Evolutionary conservation across 2,329 filamentous ascomycete genomes (phyloP).

Genomic region (Neopestalotiopsis rosae): DNA sequence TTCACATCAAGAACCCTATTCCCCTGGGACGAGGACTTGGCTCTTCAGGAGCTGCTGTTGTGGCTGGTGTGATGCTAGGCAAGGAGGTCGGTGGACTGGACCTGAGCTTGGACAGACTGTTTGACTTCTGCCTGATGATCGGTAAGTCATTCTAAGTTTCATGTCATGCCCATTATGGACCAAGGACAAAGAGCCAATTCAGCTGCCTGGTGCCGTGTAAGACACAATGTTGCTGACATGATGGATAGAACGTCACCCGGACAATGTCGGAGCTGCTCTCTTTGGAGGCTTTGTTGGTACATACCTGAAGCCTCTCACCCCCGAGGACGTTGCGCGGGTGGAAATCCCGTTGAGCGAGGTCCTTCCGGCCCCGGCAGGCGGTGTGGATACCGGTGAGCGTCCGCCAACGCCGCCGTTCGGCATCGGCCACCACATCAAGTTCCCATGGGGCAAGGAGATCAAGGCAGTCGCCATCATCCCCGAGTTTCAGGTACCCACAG

Average conservation of each 20-base stretch:
- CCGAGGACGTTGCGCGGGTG: conserved; percentile 85
- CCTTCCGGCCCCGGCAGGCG: conserved; percentile 86
- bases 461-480: conserved; percentile 97
- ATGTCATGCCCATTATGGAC: background rate
- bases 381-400: conserved; percentile 83
- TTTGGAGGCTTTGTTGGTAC: conserved; percentile 97
- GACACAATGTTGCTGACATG: conserved; percentile 19
- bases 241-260: conserved; percentile 77
- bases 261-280: conserved; percentile 93
- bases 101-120: conserved; percentile 79
- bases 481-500: conserved; percentile 94
- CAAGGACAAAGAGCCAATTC: background rate
- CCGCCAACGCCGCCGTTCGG: conserved; percentile 89
- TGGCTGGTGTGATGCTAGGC: conserved; percentile 90
- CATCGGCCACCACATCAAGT: conserved; percentile 96
- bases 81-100: conserved; percentile 85
- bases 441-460: conserved; percentile 91
- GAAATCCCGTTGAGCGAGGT: conserved; percentile 97
- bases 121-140: conserved; percentile 98
- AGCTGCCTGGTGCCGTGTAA: background rate
- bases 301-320: conserved; percentile 89
- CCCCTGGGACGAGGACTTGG: conserved; percentile 90
- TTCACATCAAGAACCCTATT: conserved; percentile 96
- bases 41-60: conserved; percentile 94
- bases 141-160: conserved; percentile 51